Percentiles rank a stretch among this genome's conserved stretches.
Evolutionary conservation across 2,329 filamentous ascomycete species (phyloP).

Genomic region (Metarhizium guizhouense): DNA sequence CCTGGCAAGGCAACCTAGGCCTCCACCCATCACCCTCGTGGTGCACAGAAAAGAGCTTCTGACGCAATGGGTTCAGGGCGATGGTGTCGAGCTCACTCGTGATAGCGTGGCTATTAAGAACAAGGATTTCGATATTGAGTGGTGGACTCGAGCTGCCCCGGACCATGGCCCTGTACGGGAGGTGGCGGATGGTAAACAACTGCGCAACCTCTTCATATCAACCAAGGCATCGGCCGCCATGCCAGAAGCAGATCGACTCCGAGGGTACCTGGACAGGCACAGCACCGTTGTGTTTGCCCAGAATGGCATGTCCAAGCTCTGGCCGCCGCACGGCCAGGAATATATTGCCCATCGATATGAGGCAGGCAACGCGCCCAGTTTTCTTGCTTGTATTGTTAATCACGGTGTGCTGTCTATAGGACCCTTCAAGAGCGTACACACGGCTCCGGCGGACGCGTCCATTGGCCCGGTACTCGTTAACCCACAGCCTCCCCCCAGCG

Average conservation of each 20-base stretch:
- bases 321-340: conserved; percentile 39
- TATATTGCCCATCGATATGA: conserved; percentile 35
- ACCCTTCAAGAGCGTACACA: conserved; percentile 42
- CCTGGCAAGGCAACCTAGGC: conserved; percentile 47
- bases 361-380: conserved; percentile 45
- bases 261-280: conserved; percentile 48
- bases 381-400: conserved; percentile 57
- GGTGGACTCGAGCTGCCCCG: conserved; percentile 41
- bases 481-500: conserved; percentile 5
- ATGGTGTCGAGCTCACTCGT: conserved; percentile 37
- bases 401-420: conserved; percentile 46
- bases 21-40: conserved; percentile 72
- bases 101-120: conserved; percentile 20
- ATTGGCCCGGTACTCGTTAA: conserved; percentile 36
- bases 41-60: conserved; percentile 52
- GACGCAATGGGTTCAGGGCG: conserved; percentile 33
- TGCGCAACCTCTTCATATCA: conserved; percentile 68
- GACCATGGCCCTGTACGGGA: conserved; percentile 27
- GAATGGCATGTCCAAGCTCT: conserved; percentile 71
- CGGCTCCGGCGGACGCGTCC: conserved; percentile 37
- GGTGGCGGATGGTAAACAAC: conserved; percentile 30
- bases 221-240: conserved; percentile 65
- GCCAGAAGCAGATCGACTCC: conserved; percentile 48
- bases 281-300: conserved; percentile 80
- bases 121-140: conserved; percentile 40